Conservation (phyloP, 352 stramenopile genomes). For the Globisporangium paddicum region DNA sequence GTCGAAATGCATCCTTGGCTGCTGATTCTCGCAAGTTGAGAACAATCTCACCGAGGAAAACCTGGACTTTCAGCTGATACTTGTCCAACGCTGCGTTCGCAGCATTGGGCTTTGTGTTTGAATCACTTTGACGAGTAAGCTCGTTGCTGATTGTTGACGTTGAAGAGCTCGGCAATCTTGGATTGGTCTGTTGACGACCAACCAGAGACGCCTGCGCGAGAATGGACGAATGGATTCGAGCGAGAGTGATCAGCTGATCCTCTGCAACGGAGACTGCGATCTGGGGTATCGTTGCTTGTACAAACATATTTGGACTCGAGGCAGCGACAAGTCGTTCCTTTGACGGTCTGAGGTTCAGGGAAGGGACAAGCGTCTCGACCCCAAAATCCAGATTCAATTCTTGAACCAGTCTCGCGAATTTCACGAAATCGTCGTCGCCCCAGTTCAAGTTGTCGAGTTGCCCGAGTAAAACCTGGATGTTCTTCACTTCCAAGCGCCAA, state of each 20-base stretch:
- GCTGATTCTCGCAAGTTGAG: constrained; percentile 46
- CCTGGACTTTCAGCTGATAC: constrained; percentile 41
- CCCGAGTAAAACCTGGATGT: constrained; percentile 59
- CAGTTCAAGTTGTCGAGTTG: constrained; percentile 32
- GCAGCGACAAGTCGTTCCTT: constrained; percentile 4
- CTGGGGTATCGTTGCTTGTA: constrained; percentile 18
- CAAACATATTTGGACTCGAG: constrained; percentile 2
- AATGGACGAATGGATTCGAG: constrained; percentile 19
- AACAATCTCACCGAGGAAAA: constrained; percentile 47
- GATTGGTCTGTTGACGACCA: neutral
- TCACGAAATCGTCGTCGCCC: constrained; percentile 28
- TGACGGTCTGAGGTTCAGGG: neutral
- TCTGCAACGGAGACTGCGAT: constrained; percentile 14
- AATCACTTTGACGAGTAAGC: neutral
- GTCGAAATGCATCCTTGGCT: constrained; percentile 43
- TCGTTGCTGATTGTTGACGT: constrained; percentile 1
- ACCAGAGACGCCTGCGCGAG: constrained; percentile 5
- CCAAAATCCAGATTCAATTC: constrained; percentile 59
- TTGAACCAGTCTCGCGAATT: constrained; percentile 47
- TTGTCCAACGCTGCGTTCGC: constrained; percentile 22
- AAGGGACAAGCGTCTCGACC: constrained; percentile 33
- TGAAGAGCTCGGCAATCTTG: neutral
- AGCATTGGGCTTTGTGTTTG: neutral
- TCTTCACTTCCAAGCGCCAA: constrained; percentile 56
- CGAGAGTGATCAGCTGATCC: constrained; percentile 14